phyloP scores from a whole-genome alignment of 495 filamentous ascomycete genomes.

The Neurospora sp. region DNA sequence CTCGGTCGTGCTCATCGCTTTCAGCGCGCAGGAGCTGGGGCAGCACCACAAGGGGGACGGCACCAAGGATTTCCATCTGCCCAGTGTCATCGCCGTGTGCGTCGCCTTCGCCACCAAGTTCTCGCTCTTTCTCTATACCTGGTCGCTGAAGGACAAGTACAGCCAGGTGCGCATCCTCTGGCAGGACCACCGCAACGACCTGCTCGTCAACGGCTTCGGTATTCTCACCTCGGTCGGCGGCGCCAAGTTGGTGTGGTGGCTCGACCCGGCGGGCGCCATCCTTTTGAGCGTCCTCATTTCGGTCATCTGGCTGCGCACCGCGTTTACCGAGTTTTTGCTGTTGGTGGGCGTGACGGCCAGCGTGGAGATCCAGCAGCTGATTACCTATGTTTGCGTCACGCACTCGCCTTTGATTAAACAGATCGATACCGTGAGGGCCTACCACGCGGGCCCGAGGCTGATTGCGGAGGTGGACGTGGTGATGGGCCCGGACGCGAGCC shows the following conservation, averaged over 20 bases:
- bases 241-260: constrained; percentile 82
- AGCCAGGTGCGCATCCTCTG: constrained; percentile 84
- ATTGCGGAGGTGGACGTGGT: constrained; percentile 88
- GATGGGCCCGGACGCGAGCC: constrained; percentile 58
- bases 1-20: constrained; percentile 81
- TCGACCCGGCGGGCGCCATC: constrained; percentile 89
- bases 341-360: constrained; percentile 82
- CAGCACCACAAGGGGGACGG: constrained; percentile 30
- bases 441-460: constrained; percentile 80
- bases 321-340: constrained; percentile 81
- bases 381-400: constrained; percentile 95
- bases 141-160: constrained; percentile 78
- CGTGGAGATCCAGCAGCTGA: constrained; percentile 79
- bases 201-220: constrained; percentile 87
- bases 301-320: constrained; percentile 70
- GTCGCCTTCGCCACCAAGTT: constrained; percentile 81
- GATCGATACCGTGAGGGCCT: constrained; percentile 91
- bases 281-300: constrained; percentile 68
- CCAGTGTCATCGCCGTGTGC: constrained; percentile 79
- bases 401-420: constrained; percentile 69
- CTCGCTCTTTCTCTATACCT: constrained; percentile 81
- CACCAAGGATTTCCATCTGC: constrained; percentile 61
- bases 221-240: constrained; percentile 81
- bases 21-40: constrained; percentile 61
- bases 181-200: constrained; percentile 82